A percentile compares a stretch with the other conserved stretches of the same genome.
Conservation (phyloP, 139 green algal genomes). For the Dunaliella sp. region DNA sequence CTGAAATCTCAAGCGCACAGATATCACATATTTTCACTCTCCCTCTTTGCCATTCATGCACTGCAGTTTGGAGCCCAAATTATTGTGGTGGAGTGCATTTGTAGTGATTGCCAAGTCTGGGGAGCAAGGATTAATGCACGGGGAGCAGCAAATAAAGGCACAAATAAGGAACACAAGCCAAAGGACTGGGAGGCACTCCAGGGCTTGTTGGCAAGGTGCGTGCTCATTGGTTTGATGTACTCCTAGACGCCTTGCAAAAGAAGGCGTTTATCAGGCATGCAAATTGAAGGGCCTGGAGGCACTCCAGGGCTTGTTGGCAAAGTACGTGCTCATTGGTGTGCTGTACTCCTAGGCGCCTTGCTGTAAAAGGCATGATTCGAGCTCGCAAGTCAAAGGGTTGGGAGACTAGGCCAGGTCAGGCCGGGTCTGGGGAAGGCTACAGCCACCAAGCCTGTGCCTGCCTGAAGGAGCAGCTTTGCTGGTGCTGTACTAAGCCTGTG, state of each 20-base stretch:
- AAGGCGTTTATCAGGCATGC: background rate
- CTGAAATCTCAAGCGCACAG: too few relatives aligned
- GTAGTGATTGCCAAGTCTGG: conserved; percentile 43
- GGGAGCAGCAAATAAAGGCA: conserved; percentile 10
- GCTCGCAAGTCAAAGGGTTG: too few relatives aligned
- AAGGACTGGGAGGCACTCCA: conserved; percentile 51
- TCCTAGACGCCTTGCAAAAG: background rate
- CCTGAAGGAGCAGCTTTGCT: too few relatives aligned
- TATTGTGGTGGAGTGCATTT: conserved; percentile 57
- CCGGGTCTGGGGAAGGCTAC: too few relatives aligned
- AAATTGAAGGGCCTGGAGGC: background rate
- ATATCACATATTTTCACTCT: background rate
- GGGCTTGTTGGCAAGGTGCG: conserved; percentile 34
- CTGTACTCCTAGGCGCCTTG: background rate
- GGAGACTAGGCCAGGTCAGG: too few relatives aligned
- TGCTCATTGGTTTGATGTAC: background rate
- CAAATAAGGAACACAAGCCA: conserved; percentile 51
- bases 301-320: background rate
- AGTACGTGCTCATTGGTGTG: background rate
- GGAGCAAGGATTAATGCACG: conserved; percentile 48
- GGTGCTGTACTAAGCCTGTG: too few relatives aligned
- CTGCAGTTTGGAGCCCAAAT: conserved; percentile 32
- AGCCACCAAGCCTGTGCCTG: too few relatives aligned
- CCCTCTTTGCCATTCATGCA: background rate
- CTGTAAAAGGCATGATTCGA: background rate